Percentiles rank a stretch among this genome's conserved stretches.
Conservation (phyloP, 179 eudicot genomes). For the Silene coronaria region DNA sequence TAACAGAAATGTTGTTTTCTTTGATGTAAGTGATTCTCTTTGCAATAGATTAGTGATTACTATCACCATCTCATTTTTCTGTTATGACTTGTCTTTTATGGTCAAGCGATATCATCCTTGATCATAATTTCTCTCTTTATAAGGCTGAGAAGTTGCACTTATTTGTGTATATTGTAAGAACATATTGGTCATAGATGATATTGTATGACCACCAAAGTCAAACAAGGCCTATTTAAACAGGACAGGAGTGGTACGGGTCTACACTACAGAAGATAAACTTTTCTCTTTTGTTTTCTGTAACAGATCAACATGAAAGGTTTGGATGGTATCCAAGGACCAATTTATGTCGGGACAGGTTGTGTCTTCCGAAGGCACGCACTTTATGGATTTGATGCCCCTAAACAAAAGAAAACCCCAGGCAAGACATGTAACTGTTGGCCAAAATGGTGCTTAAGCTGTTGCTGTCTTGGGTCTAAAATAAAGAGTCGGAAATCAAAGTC, state of each 20-base stretch:
- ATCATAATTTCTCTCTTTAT: too few relatives aligned
- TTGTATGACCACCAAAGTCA: not conserved
- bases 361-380: constrained; percentile 84
- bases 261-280: not conserved
- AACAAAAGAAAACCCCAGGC: constrained; percentile 59
- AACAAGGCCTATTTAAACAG: not conserved
- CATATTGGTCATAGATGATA: not conserved
- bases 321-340: constrained; percentile 96
- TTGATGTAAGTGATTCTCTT: constrained; percentile 58
- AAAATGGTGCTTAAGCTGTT: constrained; percentile 69
- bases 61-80: not conserved
- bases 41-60: not conserved
- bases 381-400: constrained; percentile 73
- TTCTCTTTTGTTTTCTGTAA: not conserved
- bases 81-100: not conserved
- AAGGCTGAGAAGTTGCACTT: not conserved
- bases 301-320: constrained; percentile 96
- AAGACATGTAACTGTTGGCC: constrained; percentile 93
- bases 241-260: not conserved
- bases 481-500: constrained; percentile 42
- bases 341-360: constrained; percentile 92
- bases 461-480: constrained; percentile 45
- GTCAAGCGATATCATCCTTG: not conserved
- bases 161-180: not conserved
- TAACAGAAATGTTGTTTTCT: constrained; percentile 87